These are phyloP conservation scores for Xerocomus nothofagi DNA, from an alignment of 1,284 basidiomycete genomes.

Conservation along the genomic window DNA sequence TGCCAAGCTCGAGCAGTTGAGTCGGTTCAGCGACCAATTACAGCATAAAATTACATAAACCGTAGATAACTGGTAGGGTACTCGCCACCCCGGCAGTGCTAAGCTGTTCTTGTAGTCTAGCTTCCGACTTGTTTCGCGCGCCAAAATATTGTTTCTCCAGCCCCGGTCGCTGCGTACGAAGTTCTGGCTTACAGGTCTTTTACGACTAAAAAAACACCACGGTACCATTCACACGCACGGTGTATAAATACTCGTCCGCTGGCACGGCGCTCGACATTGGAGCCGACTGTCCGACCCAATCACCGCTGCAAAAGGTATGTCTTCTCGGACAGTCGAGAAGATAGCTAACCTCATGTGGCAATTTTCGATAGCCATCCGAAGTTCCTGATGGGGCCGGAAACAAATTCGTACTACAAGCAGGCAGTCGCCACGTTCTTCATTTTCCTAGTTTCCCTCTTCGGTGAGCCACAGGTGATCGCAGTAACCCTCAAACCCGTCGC, in stretches of 20 bases:
- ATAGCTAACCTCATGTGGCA: background rate
- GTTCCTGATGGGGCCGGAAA: constrained; percentile 4
- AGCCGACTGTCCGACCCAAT: background rate
- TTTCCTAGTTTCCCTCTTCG: constrained; percentile 44
- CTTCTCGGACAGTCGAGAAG: background rate
- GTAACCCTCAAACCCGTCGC: background rate
- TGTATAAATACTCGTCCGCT: background rate
- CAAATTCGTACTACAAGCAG: constrained; percentile 3
- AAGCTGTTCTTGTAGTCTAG: constrained; percentile 1
- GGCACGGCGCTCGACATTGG: background rate
- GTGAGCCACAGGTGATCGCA: constrained; percentile 15
- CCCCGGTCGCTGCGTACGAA: background rate
- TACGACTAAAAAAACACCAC: background rate
- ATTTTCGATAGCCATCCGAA: background rate
- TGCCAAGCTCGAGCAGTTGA: too few species aligned
- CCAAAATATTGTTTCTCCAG: too few species aligned
- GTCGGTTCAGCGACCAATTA: too few species aligned
- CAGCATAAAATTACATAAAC: constrained; percentile 27
- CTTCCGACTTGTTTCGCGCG: background rate
- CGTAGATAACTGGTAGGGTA: constrained; percentile 20
- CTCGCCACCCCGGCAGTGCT: constrained; percentile 1
- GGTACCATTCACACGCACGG: background rate
- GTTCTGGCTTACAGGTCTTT: background rate
- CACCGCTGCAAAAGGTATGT: constrained; percentile 4
- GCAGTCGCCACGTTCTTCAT: constrained; percentile 41